phyloP scores from a whole-genome alignment of 495 filamentous ascomycete genomes.

The Daldinia decipiens region DNA sequence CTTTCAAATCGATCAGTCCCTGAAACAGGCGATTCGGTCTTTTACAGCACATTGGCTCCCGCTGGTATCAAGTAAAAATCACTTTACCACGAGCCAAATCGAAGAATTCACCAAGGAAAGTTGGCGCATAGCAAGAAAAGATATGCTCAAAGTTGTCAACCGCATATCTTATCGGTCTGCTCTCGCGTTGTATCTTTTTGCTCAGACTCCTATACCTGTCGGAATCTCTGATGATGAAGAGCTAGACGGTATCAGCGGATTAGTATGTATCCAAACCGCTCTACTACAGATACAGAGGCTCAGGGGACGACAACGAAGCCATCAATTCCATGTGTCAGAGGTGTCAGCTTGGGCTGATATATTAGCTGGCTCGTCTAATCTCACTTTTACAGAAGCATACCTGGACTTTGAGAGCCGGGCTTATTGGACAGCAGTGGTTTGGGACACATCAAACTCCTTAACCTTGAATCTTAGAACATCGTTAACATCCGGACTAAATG shows the following conservation, averaged over 20 bases:
- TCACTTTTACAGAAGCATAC: not conserved
- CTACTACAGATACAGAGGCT: not conserved
- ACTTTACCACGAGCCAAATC: not conserved
- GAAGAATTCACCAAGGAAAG: not conserved
- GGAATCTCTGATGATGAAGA: not conserved
- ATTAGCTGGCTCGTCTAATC: not conserved
- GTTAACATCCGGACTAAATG: not conserved
- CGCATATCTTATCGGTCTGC: not conserved
- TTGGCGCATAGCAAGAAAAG: not conserved
- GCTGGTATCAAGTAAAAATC: not conserved
- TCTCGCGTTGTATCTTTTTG: not conserved
- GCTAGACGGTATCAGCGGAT: not conserved
- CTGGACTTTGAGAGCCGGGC: not conserved
- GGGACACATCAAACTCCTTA: not conserved
- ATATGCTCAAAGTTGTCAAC: not conserved
- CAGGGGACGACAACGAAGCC: not conserved
- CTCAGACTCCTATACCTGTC: not conserved
- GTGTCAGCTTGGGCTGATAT: not conserved
- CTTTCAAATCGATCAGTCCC: not conserved
- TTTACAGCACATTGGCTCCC: not conserved
- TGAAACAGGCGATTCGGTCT: not conserved
- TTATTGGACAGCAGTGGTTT: not conserved
- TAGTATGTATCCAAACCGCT: not conserved
- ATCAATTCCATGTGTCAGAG: not conserved
- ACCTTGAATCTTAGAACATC: not conserved